Evolutionary conservation across 75 land plant species (phyloP), one percentile per base, ranked within the genome.

Genomic region (Pinus tabuliformis): DNA sequence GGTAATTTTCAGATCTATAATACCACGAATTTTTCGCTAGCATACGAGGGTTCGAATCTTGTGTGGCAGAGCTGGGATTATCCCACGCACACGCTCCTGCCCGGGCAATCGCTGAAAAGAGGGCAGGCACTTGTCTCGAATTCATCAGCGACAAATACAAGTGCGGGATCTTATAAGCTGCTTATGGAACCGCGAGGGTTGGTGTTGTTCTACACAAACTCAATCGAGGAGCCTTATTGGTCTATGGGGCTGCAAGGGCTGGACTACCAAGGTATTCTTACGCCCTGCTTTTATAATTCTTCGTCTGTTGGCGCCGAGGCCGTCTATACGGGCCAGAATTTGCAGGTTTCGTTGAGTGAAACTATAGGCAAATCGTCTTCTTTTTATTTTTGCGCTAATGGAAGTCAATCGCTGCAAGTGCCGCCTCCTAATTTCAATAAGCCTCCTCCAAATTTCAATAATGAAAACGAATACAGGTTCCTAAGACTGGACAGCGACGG

Each of bases 131-230:
- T 57, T 12, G 62, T 60, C 16, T 72, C 61, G 37, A 59, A 72
- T 14, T 5, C 39, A 13, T 61, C 37, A 36, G 59, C 45, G 0
- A 36, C 57, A 6, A 52, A 80, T 42, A 6, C 26, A 22, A 15
- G 42, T 63, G 14, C 24, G 1, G 33, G 33, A 33, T 33, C 33
- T 33, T 33, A 33, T 33, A 33, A 33, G 33, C 33, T 33, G 2
- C 20, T 7, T 2, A 36, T 75, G 77, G 78, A 80, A 64, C 70
- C 59, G 13, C 4, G 56, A 3, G 77, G 77, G n/a, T 17, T 60
- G 57, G 64, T 63, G 0, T 63, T 64, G 49, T 80, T 61, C 21
- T 75, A 30, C 70, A 49, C 1, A 59, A 58, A 22, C 60, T 45
- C 62, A 13, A 65, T 66, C 11, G 45, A 59, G 24, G 33, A 33